Percentiles rank a stretch among this genome's conserved stretches.
Conservation (phyloP, 2,329 filamentous ascomycete species). For the Amphichorda felina region DNA sequence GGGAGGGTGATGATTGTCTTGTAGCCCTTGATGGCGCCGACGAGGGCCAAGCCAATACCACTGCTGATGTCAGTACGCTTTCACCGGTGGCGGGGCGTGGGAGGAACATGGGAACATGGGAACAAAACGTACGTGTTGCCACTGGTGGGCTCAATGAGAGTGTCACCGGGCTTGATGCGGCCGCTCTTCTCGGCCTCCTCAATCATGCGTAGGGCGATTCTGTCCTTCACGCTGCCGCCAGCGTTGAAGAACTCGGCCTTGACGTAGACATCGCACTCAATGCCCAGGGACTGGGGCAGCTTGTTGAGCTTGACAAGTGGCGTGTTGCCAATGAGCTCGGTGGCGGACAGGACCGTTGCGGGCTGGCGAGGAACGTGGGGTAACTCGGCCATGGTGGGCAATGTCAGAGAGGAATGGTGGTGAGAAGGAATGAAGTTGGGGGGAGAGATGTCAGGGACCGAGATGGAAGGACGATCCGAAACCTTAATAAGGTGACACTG, state of each 20-base stretch:
- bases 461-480: neutral
- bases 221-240: constrained; percentile 86
- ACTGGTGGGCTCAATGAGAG: constrained; percentile 93
- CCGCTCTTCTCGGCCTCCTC: constrained; percentile 87
- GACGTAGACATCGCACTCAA: constrained; percentile 80
- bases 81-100: neutral
- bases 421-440: neutral
- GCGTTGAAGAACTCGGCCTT: constrained; percentile 93
- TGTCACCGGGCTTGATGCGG: constrained; percentile 93
- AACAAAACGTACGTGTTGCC: constrained; percentile 61
- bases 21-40: constrained; percentile 93
- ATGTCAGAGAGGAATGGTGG: neutral
- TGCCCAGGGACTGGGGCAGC: constrained; percentile 80
- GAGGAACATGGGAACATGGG: neutral
- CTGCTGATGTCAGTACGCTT: constrained; percentile 18
- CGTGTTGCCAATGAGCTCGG: constrained; percentile 87
- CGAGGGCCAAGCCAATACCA: constrained; percentile 87
- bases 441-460: neutral
- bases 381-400: constrained; percentile 9
- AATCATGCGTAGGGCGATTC: constrained; percentile 94
- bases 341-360: constrained; percentile 47
- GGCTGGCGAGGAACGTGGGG: constrained; percentile 18
- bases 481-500: neutral
- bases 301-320: constrained; percentile 92
- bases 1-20: constrained; percentile 97